phyloP scores from a whole-genome alignment of 345 rosid species.

The Brassica napus region Da-Ae NC_063439.1:10447001-10447500 shows the following conservation, averaged over 20 bases:
- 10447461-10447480: not conserved
- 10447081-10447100: not conserved
- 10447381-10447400: not conserved
- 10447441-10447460: not conserved
- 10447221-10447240: not conserved
- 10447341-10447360: not conserved
- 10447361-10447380: not conserved
- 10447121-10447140: not conserved
- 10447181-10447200: too few relatives aligned
- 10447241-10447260: not conserved
- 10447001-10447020: not conserved
- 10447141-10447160: not conserved
- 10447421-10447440: not conserved
- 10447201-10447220: not conserved
- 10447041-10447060: not conserved
- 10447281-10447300: not conserved
- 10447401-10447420: not conserved
- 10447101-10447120: not conserved
- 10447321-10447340: not conserved
- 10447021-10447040: not conserved
- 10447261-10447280: not conserved
- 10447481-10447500: not conserved
- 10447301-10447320: not conserved
- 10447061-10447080: not conserved
- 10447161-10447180: not conserved